Evolutionary conservation across 768 basidiomycete species (phyloP).

Genomic region (Tulasnella sp.): DNA sequence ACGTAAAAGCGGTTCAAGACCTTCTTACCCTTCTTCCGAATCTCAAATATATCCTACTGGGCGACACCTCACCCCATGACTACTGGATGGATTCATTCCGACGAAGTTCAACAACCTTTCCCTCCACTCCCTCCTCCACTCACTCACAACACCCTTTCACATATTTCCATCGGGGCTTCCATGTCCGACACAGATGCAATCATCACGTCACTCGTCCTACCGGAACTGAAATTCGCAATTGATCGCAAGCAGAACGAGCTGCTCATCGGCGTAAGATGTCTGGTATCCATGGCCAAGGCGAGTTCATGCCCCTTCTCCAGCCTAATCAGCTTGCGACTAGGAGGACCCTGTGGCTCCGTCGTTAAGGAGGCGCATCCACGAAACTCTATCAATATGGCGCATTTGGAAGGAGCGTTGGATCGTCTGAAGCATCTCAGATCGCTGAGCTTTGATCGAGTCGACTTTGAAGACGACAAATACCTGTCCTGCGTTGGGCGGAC

Average conservation of each 20-base stretch:
- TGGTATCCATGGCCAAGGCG: neutral
- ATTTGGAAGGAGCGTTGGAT: neutral
- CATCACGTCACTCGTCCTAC: neutral
- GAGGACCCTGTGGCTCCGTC: neutral
- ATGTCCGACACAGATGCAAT: neutral
- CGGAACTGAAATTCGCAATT: neutral
- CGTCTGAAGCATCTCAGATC: neutral
- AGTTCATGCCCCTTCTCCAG: neutral
- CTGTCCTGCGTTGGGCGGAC: neutral
- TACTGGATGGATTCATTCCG: neutral
- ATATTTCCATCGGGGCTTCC: neutral
- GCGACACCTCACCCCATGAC: neutral
- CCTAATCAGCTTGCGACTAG: neutral
- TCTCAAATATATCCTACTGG: constrained; percentile 41
- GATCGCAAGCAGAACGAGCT: neutral
- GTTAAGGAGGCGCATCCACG: neutral
- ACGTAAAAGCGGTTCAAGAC: constrained; percentile 76
- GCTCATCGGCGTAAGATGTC: neutral
- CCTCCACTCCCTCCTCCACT: neutral
- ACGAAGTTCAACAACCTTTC: neutral
- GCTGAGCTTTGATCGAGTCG: neutral
- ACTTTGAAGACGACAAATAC: neutral
- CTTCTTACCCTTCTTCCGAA: constrained; percentile 52
- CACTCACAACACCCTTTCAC: neutral
- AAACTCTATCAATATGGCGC: neutral